These are phyloP conservation scores for Hymenoscyphus salicellus DNA, from an alignment of 2,329 filamentous ascomycete genomes.

Conservation along the genomic window DNA sequence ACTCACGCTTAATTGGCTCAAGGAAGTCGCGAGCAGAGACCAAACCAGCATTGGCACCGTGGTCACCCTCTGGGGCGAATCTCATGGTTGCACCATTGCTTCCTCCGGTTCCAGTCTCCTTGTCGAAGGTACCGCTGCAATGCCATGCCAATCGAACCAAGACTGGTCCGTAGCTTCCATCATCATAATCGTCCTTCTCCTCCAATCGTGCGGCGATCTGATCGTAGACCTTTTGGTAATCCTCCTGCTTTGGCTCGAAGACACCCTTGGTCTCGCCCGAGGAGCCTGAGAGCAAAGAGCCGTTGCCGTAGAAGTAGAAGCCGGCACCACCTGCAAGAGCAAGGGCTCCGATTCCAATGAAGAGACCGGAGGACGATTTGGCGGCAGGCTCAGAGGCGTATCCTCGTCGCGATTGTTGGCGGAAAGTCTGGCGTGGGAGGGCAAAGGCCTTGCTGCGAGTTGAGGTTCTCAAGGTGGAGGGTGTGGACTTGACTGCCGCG, in stretches of 20 bases:
- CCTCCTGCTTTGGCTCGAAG: conserved; percentile 73
- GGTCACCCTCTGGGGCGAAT: conserved; percentile 81
- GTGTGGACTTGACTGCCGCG: conserved; percentile 34
- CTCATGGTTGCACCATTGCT: conserved; percentile 98
- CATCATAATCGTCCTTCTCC: conserved; percentile 92
- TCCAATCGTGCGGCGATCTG: conserved; percentile 75
- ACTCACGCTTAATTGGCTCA: conserved; percentile 78
- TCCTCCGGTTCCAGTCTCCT: conserved; percentile 81
- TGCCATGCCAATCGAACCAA: conserved; percentile 92
- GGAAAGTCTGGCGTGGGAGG: conserved; percentile 65
- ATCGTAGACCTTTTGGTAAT: conserved; percentile 96
- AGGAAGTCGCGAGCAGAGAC: conserved; percentile 86
- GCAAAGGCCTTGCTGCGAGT: conserved; percentile 55
- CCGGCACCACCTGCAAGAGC: conserved; percentile 61
- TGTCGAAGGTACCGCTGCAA: conserved; percentile 87
- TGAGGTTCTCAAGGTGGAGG: conserved; percentile 51
- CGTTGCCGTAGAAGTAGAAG: conserved; percentile 61
- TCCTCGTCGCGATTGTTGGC: conserved; percentile 70
- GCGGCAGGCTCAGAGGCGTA: conserved; percentile 74
- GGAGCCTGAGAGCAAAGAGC: conserved; percentile 36
- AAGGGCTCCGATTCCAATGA: conserved; percentile 56
- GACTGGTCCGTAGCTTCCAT: conserved; percentile 92
- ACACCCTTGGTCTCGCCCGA: conserved; percentile 46
- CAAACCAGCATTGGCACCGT: conserved; percentile 92
- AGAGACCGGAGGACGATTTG: conserved; percentile 51